These are phyloP conservation scores for Adansonia grandidieri DNA, from an alignment of 441 rosid species.

Conservation along the genomic window DNA sequence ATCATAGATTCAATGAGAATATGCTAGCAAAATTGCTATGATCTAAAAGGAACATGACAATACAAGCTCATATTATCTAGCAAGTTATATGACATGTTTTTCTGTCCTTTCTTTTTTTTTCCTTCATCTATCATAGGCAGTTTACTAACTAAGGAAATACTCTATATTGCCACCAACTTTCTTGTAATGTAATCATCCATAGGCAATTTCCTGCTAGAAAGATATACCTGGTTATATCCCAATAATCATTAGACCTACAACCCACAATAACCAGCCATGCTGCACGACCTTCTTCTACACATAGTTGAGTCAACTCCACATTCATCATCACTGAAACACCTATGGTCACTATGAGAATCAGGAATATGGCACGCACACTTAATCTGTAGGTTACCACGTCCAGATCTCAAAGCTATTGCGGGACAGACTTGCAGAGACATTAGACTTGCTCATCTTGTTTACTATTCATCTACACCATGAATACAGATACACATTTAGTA, in stretches of 20 bases:
- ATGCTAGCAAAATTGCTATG: neutral
- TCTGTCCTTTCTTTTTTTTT: too few relatives aligned
- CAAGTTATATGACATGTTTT: neutral
- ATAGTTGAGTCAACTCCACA: conserved; percentile 77
- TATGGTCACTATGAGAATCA: conserved; percentile 56
- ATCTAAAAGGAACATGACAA: conserved; percentile 1
- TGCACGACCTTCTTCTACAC: conserved; percentile 82
- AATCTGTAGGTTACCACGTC: conserved; percentile 35
- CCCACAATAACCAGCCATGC: conserved; percentile 86
- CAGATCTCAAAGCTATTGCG: conserved; percentile 40
- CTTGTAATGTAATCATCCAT: neutral
- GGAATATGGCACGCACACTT: conserved; percentile 88
- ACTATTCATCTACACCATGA: conserved; percentile 47
- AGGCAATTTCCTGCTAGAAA: conserved; percentile 1
- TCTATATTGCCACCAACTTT: conserved; percentile 7
- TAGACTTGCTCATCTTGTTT: conserved; percentile 56
- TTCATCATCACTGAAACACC: conserved; percentile 69
- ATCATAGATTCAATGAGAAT: neutral
- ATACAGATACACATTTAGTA: conserved; percentile 8
- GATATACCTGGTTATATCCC: conserved; percentile 22
- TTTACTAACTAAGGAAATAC: conserved; percentile 20
- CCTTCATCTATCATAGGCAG: conserved; percentile 4
- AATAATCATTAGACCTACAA: conserved; percentile 57
- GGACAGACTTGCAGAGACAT: conserved; percentile 84
- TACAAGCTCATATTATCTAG: neutral